Evolutionary conservation across 2,329 filamentous ascomycete genomes (phyloP), one percentile per base, ranked within the genome.

Genomic region (Aspergillus versicolor): DNA sequence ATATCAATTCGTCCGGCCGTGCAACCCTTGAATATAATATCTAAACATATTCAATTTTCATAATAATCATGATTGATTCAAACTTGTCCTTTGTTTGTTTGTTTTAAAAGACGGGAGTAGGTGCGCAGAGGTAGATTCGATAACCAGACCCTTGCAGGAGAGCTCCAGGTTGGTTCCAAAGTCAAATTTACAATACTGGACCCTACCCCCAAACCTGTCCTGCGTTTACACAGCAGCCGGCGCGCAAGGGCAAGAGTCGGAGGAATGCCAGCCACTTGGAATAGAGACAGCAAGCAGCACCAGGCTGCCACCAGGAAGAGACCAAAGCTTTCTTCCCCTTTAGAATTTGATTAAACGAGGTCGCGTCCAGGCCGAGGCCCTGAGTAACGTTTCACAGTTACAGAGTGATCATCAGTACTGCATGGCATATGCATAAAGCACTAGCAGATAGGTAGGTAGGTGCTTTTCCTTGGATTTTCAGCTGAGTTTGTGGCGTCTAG

Each of bases 1-100:
- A 41, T 56, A 53, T 57, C 54, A 42, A 58, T 21, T 21, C 21
- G 21, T 21, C 21, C 21, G 21, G 21, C 54, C 55, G 40, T 59
- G 52, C 51, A 49, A 13, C 13, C 57, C 56, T 38, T 61, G 57
- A 64, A 63, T 60, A 65, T 60, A 63, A 56, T 60, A 30, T 30
- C 27, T 9, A 61, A 52, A n/a, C 40, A 44, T 41, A 45, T 45
- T 54, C 56, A 22, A 56, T 52, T 49, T 19, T 21, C 42, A 52
- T 52, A 58, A 47, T 60, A 44, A 19, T 44, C 43, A 44, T 52
- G 41, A 45, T 45, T 45, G 19, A 52, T 43, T 34, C 21, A 5
- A 17, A 52, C 19, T 22, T 19, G 13, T 37, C 49, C 5, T 8
- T 13, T 11, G 21, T 1, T 27, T 27, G 19, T 40, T 17, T 45